Conservation (phyloP, 371 early-diverging fungal genomes). For the Mucor racemosus region DNA sequence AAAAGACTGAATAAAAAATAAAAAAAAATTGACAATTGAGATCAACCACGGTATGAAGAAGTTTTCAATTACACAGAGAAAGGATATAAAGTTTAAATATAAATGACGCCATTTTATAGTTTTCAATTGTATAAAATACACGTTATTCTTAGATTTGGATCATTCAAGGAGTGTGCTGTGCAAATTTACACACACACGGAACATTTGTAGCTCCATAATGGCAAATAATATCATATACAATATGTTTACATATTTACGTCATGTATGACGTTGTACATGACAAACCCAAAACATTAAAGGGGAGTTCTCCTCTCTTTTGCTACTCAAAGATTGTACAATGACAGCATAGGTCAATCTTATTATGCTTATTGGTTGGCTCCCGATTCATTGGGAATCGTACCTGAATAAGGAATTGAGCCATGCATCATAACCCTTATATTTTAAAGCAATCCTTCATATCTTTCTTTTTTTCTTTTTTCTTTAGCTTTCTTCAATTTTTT, state of each 20-base stretch:
- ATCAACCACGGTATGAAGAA: background rate
- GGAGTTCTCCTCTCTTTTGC: no score
- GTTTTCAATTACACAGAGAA: background rate
- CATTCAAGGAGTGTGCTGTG: no score
- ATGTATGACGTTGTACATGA: slow-evolving; percentile 6
- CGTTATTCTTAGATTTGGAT: no score
- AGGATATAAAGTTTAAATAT: background rate
- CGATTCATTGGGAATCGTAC: slow-evolving; percentile 10
- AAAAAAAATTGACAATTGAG: background rate
- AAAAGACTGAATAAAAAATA: no score
- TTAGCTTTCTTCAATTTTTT: background rate
- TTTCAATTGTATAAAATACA: background rate
- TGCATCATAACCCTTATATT: slow-evolving; percentile 9
- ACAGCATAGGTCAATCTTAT: slow-evolving; percentile 11
- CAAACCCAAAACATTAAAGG: background rate
- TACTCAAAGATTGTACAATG: slow-evolving; percentile 22
- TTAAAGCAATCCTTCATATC: background rate
- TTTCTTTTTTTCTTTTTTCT: background rate
- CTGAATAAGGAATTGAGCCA: slow-evolving; percentile 16
- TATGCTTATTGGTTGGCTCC: slow-evolving; percentile 7
- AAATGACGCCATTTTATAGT: background rate
- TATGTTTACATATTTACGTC: background rate
- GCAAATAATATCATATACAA: no score
- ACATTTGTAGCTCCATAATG: no score
- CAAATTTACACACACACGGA: no score